A percentile compares a stretch with the other conserved stretches of the same genome.
phyloP scores from a whole-genome alignment of 768 basidiomycete species.

The Chiua virens region DNA sequence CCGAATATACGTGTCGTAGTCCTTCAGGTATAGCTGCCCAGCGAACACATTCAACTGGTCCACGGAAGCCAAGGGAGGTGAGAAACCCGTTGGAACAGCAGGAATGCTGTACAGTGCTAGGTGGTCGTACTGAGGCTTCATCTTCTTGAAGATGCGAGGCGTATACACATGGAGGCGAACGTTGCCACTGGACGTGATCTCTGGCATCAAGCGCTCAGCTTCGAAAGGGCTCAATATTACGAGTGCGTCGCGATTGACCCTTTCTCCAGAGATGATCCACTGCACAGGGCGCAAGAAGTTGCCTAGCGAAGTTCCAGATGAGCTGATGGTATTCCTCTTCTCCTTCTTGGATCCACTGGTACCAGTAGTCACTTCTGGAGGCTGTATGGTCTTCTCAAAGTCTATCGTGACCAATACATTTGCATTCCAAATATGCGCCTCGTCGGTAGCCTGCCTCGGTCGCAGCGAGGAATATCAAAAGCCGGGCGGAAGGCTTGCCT shows the following conservation, averaged over 20 bases:
- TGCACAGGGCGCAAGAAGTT: slow-evolving; percentile 30
- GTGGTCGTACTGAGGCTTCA: slow-evolving; percentile 40
- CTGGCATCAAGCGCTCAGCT: slow-evolving; percentile 37
- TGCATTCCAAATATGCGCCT: slow-evolving; percentile 21
- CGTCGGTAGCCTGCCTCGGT: slow-evolving; percentile 12
- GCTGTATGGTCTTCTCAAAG: slow-evolving; percentile 12
- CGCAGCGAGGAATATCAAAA: slow-evolving; percentile 6
- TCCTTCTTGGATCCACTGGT: no score
- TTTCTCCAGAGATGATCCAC: slow-evolving; percentile 25
- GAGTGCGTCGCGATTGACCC: slow-evolving; percentile 9
- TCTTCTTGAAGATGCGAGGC: slow-evolving; percentile 35
- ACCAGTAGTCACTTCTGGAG: no score
- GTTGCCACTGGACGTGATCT: slow-evolving; percentile 30
- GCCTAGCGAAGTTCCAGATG: background rate
- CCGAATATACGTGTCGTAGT: slow-evolving; percentile 27
- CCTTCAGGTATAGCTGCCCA: slow-evolving; percentile 33
- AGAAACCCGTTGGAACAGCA: background rate
- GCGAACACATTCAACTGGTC: slow-evolving; percentile 32
- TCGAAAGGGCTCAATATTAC: slow-evolving; percentile 45
- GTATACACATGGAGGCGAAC: slow-evolving; percentile 45
- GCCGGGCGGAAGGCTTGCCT: slow-evolving; percentile 24
- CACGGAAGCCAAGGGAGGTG: background rate
- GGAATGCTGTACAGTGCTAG: slow-evolving; percentile 18
- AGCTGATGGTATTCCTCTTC: background rate
- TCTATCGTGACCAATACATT: slow-evolving; percentile 15